Percentiles rank a stretch among this genome's conserved stretches.
Conservation (phyloP, 2,329 filamentous ascomycete genomes). For the Trichoderma brevicompactum region DNA sequence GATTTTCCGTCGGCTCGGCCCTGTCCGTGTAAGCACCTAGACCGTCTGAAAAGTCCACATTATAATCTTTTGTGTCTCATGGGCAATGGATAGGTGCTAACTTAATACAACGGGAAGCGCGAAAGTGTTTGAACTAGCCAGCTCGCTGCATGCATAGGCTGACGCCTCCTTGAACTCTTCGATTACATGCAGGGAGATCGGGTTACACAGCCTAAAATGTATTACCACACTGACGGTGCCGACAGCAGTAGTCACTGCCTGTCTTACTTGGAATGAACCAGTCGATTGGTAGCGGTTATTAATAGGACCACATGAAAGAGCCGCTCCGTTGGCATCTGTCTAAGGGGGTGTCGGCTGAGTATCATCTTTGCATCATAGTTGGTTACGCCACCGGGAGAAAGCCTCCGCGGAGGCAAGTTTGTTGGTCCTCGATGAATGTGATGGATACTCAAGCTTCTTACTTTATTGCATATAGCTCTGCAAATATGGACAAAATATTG, state of each 20-base stretch:
- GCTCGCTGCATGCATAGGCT: background rate
- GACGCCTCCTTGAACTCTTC: background rate
- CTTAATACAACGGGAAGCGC: background rate
- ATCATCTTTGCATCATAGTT: background rate
- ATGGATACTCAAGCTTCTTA: background rate
- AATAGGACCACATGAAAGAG: background rate
- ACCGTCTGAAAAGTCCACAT: background rate
- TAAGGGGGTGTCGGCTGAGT: background rate
- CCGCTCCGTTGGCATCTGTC: background rate
- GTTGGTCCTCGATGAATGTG: background rate
- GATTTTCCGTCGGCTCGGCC: conserved; percentile 21
- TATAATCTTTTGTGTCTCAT: background rate
- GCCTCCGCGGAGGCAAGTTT: background rate
- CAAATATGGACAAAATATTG: background rate
- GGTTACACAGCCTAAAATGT: conserved; percentile 6
- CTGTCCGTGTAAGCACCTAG: conserved; percentile 24
- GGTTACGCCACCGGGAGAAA: background rate
- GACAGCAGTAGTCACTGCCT: background rate
- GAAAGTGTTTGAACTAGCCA: background rate
- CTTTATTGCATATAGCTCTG: background rate
- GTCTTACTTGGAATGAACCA: background rate
- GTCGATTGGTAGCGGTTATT: background rate
- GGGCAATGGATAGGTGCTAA: background rate
- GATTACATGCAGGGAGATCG: conserved; percentile 5
- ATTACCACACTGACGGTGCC: background rate